A percentile compares a stretch with the other conserved stretches of the same genome.
These are phyloP conservation scores for Pisolithus albus DNA, from an alignment of 768 basidiomycete genomes.

Conservation along the genomic window DNA sequence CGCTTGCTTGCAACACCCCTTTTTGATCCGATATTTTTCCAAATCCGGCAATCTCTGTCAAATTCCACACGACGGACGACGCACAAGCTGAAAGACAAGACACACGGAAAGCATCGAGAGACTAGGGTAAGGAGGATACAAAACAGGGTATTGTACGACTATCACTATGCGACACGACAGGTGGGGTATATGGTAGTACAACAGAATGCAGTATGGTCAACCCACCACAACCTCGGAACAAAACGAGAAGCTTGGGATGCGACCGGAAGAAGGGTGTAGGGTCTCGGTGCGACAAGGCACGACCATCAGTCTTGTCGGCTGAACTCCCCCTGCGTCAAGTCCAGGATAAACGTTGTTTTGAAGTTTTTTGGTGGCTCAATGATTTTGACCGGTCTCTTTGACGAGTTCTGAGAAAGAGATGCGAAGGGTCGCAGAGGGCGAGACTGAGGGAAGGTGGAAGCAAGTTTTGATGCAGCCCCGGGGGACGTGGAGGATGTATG, in stretches of 20 bases:
- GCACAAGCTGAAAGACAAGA: too few species aligned
- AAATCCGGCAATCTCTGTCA: conserved; percentile 3
- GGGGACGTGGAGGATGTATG: conserved; percentile 27
- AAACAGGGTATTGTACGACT: not conserved
- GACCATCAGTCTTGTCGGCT: conserved; percentile 53
- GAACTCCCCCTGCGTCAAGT: conserved; percentile 80
- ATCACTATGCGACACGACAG: not conserved
- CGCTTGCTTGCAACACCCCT: conserved; percentile 14
- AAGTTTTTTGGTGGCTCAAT: conserved; percentile 75
- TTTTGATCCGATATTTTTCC: conserved; percentile 17
- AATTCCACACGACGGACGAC: too few species aligned
- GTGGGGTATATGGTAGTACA: conserved; percentile 13
- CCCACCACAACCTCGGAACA: too few species aligned
- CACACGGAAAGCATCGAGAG: not conserved
- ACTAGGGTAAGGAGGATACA: not conserved
- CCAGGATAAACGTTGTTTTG: conserved; percentile 62
- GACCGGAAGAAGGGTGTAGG: not conserved
- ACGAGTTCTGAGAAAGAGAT: conserved; percentile 36
- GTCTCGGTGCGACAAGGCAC: not conserved
- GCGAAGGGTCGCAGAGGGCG: conserved; percentile 76
- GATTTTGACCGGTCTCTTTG: conserved; percentile 57
- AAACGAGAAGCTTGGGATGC: not conserved
- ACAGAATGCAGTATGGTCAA: conserved; percentile 7
- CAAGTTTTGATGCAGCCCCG: conserved; percentile 34
- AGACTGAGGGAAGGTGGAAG: conserved; percentile 57